Percentiles rank a stretch among this genome's conserved stretches.
Evolutionary conservation across 2,329 filamentous ascomycete species (phyloP).

Genomic region (Xylariaceae sp.): DNA sequence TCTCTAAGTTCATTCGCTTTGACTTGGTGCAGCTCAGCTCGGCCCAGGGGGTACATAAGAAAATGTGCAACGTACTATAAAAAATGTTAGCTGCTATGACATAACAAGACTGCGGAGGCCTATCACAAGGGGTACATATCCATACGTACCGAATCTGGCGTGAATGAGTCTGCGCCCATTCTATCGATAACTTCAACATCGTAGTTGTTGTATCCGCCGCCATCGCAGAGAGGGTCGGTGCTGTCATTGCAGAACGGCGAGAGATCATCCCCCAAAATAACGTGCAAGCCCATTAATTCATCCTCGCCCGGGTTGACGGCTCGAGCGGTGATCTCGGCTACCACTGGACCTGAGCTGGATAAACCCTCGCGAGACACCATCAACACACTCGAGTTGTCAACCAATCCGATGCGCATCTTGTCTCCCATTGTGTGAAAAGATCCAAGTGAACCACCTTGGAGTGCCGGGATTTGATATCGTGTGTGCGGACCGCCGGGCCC

Average conservation of each 20-base stretch:
- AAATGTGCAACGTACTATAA: too few relatives aligned
- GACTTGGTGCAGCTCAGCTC: too few relatives aligned
- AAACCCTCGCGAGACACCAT: constrained; percentile 49
- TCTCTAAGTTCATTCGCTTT: too few relatives aligned
- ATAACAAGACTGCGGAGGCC: too few relatives aligned
- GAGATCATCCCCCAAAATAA: constrained; percentile 48
- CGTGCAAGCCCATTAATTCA: constrained; percentile 51
- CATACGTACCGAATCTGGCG: constrained; percentile 40
- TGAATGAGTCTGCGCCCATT: constrained; percentile 57
- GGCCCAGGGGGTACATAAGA: too few relatives aligned
- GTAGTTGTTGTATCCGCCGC: constrained; percentile 53
- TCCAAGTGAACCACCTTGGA: constrained; percentile 51
- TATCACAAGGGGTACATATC: too few relatives aligned
- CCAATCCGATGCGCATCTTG: constrained; percentile 54
- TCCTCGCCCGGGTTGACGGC: constrained; percentile 44
- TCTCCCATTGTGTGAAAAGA: constrained; percentile 57
- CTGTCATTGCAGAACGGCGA: constrained; percentile 47
- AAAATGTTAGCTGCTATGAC: too few relatives aligned
- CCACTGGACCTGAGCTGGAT: constrained; percentile 45
- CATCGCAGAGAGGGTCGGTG: constrained; percentile 52
- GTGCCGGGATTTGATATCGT: constrained; percentile 54
- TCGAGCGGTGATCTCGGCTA: constrained; percentile 51
- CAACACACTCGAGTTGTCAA: constrained; percentile 46
- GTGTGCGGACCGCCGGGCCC: constrained; percentile 57
- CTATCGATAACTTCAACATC: constrained; percentile 57